Base-by-base conservation (phyloP, 2,329 filamentous ascomycete species). In the Alternaria novae-zelandiae region DNA sequence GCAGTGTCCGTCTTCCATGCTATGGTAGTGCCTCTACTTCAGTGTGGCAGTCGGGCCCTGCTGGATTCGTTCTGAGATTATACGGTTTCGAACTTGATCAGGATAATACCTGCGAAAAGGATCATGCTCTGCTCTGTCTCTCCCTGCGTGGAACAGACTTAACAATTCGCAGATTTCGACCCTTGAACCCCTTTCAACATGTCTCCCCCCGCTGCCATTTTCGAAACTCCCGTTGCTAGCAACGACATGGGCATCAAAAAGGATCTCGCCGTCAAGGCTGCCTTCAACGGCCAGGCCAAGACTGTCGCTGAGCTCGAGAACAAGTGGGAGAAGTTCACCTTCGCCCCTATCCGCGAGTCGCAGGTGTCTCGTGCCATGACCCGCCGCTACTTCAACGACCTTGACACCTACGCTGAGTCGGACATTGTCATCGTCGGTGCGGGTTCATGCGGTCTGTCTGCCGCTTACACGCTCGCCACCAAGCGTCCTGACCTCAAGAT, bases 31-130 rank as follows among this genome's bases (percentile, higher is more conserved):
- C 26, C 36, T 44, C 15, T 44, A 47, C 49, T 44, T 46, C 51
- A 44, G 26, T 46, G 20, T 41, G 53, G 20, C 17, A 49, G 30
- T 15, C 8, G 55, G 61, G 25, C 44, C 49, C 32, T 54, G 53
- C 63, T 72, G 69, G 74, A 72, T 75, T 82, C 81, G 84, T 83
- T 86, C 88, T 93, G 90, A 95, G 91, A 96, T 89, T 89, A 96
- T 91, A 96, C 92, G 92, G 93, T 90, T 85, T 86, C 13, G 84
- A 93, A 95, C 92, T 95, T 95, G 92, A 95, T 94, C 92, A 93
- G 91, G 93, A 94, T 95, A 95, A 96, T 96, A 93, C 93, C 91
- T 94, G 94, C 94, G 94, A 94, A 96, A 97, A 94, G 59, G 91
- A 97, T 96, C 93, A 96, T 97, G 93, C 92, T 87, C 87, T 69